Evolutionary conservation across 306 rosid genomes (phyloP), one percentile per base, ranked within the genome.

Genomic region (Pterocarpus macrocarpus): DNA sequence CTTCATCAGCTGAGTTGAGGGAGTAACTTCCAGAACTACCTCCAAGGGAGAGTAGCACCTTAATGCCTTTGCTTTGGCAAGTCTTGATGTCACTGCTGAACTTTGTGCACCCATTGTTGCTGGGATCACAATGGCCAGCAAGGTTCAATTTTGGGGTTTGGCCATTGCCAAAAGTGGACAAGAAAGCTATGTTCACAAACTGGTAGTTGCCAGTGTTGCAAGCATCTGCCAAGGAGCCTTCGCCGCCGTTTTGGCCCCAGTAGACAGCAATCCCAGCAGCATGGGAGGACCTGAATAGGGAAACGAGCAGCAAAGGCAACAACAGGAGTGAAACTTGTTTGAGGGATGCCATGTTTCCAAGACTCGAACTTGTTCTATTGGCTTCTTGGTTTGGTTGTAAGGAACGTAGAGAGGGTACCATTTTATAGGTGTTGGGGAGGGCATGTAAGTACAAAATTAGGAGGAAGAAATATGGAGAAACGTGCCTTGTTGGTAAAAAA

Each of bases 11-110:
- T 0, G 92, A 85, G 33, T 70, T 58, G 3, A 90, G 90, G 1
- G 87, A 81, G 86, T 88, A 90, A 64, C 81, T 43, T 0, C 84
- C 79, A 0, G 15, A 1, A 0, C 49, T 68, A 0, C 94, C 94
- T 1, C 94, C 94, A 5, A 90, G 28, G 43, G 94, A 90, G 76
- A 90, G 88, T 8, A 90, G 87, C 53, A 90, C 92, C 63, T 83
- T 87, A 75, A 88, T 80, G 55, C 80, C 77, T 62, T 22, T 34
- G 38, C 41, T 62, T 66, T 90, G 88, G 76, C 94, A 90, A 5
- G 76, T 44, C 17, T 56, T 72, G 76, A 88, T 87, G 11, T 73
- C 86, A 17, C 30, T 3, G 70, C 86, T 89, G 0, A 73, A 15
- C 15, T 78, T 2, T 2, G 75, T 7, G 81, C 92, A 90, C 7